These are phyloP conservation scores for Colletotrichum camelliae DNA, from an alignment of 2,329 filamentous ascomycete genomes.

Conservation along the genomic window DNA sequence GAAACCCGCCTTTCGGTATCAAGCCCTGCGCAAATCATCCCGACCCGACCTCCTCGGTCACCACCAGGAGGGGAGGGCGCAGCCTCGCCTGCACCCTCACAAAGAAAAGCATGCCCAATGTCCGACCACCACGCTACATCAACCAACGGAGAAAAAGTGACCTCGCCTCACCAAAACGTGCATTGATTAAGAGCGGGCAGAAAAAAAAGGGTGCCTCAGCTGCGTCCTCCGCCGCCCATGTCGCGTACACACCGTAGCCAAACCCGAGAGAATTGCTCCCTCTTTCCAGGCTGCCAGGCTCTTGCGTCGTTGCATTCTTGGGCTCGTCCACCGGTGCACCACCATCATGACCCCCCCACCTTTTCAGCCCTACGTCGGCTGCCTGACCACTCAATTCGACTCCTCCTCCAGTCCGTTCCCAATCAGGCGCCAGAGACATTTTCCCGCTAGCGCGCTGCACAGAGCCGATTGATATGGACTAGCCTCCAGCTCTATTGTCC, in stretches of 20 bases:
- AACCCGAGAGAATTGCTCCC: not conserved
- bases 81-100: not conserved
- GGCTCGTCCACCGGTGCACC: not conserved
- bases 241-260: not conserved
- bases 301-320: not conserved
- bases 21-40: constrained; percentile 1
- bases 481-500: constrained; percentile 12
- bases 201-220: not conserved
- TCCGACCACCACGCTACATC: not conserved
- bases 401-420: not conserved
- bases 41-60: not conserved
- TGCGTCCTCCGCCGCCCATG: not conserved
- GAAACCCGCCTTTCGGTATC: not conserved
- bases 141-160: not conserved
- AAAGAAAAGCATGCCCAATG: not conserved
- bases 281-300: not conserved
- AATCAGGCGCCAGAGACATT: not conserved
- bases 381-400: not conserved
- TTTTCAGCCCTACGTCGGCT: constrained; percentile 11
- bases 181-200: not conserved
- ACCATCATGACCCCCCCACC: not conserved
- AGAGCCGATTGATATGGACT: constrained; percentile 2
- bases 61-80: not conserved
- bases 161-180: not conserved
- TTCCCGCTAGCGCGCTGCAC: constrained; percentile 13